Evolutionary conservation across 1,139 yeast species (phyloP), one percentile per base, ranked within the genome.

Genomic region (Hansenula lynferdii): DNA sequence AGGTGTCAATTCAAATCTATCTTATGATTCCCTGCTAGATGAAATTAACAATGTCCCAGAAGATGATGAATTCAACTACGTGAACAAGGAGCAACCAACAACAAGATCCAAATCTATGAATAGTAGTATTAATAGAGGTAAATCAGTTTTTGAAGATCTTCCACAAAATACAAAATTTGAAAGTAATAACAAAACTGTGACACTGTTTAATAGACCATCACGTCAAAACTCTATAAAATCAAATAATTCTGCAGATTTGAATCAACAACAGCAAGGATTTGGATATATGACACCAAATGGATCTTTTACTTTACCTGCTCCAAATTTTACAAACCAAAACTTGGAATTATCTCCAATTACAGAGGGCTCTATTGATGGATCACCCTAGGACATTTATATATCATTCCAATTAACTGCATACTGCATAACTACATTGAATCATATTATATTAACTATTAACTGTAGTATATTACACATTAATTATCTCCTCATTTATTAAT

Each of bases 11-110:
- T n/a, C 39, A n/a, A 23, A 34, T 18, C 40, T 35, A 15, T 48
- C 50, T 1, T 49, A 49, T 35, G 58, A 53, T 15, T 52, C 56
- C 0, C 29, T 51, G 1, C 25, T 50, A 21, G 58, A 53, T 39
- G 56, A 52, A 37, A 51, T 49, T 37, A 53, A 80, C 48, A 69
- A 61, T 34, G 58, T 78, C 3, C 84, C 85, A 0, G 83, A 75
- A 51, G 85, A 78, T 48, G 77, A 60, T 49, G 79, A 77, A 37
- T 76, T 75, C 49, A 71, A 69, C 10, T 67, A 65, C 11, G 57
- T 60, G 16, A 50, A 31, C 28, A 26, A 31, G 14, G 20, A 37
- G 32, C 31, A 29, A 25, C 29, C 19, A 26, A 7, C 33, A 25
- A 33, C 42, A 21, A 31, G 42, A 2, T 28, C 45, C 7, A 54